Evolutionary conservation across 331 rosid species (phyloP), one percentile per base, ranked within the genome.

Genomic region (Malus hybrid): DNA sequence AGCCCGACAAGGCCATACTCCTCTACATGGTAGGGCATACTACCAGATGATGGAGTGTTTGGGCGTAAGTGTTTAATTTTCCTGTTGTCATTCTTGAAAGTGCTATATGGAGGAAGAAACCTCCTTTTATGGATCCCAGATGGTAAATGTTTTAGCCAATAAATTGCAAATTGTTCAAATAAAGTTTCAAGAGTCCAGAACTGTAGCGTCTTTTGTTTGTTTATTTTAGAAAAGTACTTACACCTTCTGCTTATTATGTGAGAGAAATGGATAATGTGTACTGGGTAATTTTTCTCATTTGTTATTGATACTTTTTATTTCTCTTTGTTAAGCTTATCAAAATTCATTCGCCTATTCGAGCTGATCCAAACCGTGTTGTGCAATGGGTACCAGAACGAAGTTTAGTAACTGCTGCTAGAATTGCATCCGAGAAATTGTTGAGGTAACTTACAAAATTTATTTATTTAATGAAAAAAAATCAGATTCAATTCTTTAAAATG

Each of bases 31-130:
- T 53, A 87, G 99, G 79, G 97, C 99, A 66, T 94, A 94, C 84
- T 92, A 92, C 81, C 97, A 92, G 82, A 85, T 94, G 96, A 92
- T 94, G 99, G 99, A 94, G 84, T 94, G 99, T 79, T 85, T 94
- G 84, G 99, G 99, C 28, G 99, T 94, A 90, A 87, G 98, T 85
- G 74, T 34, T 67, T 78, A 12, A 72, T 28, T 48, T 39, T 68
- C 63, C 3, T 28, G 3, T 52, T 30, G 18, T 70, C 32, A 8
- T 34, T 34, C 33, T 22, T 26, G 50, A 63, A 60, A 20, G 29
- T 13, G 72, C 19, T 44, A 44, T n/a, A 39, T 10, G 32, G 55
- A 29, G 56, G 19, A 42, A 42, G 32, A 22, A n/a, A 20, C 32
- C n/a, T 67, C 13, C 70, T 66, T 66, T 8, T n/a, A 19, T 34